Conservation (phyloP, 371 early-diverging fungal species). For the Cokeromyces recurvatus region DNA sequence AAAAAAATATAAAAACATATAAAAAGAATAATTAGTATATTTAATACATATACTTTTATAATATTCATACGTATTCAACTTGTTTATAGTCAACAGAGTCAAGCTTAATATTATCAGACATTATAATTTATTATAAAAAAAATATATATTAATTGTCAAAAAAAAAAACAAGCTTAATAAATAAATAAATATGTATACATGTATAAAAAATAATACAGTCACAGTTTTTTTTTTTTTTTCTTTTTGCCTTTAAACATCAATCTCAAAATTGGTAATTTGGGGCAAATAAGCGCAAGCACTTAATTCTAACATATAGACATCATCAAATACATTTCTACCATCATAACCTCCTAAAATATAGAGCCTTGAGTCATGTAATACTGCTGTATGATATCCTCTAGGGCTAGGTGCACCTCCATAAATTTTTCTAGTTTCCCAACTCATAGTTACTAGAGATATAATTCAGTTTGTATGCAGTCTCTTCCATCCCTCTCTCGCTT, state of each 20-base stretch:
- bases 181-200: too few relatives aligned
- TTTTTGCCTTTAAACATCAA: slow-evolving; percentile 21
- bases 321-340: slow-evolving; percentile 77
- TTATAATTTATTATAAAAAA: too few relatives aligned
- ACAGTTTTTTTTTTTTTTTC: not conserved
- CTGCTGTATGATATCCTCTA: slow-evolving; percentile 82
- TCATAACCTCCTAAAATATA: slow-evolving; percentile 86
- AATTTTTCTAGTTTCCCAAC: slow-evolving; percentile 73
- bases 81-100: too few relatives aligned
- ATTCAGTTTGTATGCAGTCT: not conserved
- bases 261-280: slow-evolving; percentile 59
- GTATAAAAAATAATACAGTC: too few relatives aligned
- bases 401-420: slow-evolving; percentile 65
- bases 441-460: slow-evolving; percentile 60
- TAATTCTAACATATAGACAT: slow-evolving; percentile 79
- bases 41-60: too few relatives aligned
- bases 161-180: too few relatives aligned
- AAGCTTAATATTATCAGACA: too few relatives aligned
- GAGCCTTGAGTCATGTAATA: slow-evolving; percentile 76
- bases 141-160: too few relatives aligned
- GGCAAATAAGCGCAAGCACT: slow-evolving; percentile 74
- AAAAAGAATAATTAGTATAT: too few relatives aligned
- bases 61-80: too few relatives aligned
- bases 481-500: too few relatives aligned
- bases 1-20: too few relatives aligned